These are phyloP conservation scores for button mushroom (Agaricus bisporus) DNA, from an alignment of 768 basidiomycete species.

Conservation along the genomic window DNA sequence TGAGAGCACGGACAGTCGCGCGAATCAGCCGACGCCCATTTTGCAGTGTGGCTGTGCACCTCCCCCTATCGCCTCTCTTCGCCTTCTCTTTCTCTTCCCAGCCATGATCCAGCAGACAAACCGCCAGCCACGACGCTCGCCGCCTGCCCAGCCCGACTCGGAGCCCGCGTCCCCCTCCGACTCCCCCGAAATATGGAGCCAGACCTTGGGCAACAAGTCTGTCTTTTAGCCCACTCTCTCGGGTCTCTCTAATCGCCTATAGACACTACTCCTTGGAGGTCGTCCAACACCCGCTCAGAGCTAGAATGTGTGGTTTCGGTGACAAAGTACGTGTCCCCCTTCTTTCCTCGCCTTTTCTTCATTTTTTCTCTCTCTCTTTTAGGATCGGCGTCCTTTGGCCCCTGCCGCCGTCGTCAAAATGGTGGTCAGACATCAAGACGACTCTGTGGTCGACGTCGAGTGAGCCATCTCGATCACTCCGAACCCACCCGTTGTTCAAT, in stretches of 20 bases:
- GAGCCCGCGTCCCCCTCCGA: conserved; percentile 27
- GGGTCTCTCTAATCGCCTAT: conserved; percentile 13
- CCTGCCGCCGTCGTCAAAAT: conserved; percentile 88
- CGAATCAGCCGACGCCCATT: too few species aligned
- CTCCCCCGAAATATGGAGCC: conserved; percentile 60
- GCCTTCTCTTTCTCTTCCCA: conserved; percentile 10
- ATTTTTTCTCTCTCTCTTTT: conserved; percentile 13
- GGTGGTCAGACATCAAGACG: conserved; percentile 63
- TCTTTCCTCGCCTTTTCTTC: neutral
- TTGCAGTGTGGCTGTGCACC: conserved; percentile 22
- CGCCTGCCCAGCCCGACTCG: conserved; percentile 18
- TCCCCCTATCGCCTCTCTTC: conserved; percentile 9
- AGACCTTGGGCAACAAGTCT: conserved; percentile 61
- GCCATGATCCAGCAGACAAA: conserved; percentile 67
- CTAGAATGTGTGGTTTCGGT: conserved; percentile 95
- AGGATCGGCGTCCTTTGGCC: conserved; percentile 91
- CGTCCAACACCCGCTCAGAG: conserved; percentile 83
- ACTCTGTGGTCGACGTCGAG: conserved; percentile 69
- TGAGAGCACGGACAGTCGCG: conserved; percentile 25
- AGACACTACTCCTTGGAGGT: conserved; percentile 83
- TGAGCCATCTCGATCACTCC: conserved; percentile 32
- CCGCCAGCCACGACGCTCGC: conserved; percentile 25
- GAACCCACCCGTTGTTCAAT: conserved; percentile 7
- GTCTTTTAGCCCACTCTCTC: conserved; percentile 17
- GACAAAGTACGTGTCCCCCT: conserved; percentile 62